Conservation (phyloP, 2,329 filamentous ascomycete species). For the Mycosphaerella sp. region DNA sequence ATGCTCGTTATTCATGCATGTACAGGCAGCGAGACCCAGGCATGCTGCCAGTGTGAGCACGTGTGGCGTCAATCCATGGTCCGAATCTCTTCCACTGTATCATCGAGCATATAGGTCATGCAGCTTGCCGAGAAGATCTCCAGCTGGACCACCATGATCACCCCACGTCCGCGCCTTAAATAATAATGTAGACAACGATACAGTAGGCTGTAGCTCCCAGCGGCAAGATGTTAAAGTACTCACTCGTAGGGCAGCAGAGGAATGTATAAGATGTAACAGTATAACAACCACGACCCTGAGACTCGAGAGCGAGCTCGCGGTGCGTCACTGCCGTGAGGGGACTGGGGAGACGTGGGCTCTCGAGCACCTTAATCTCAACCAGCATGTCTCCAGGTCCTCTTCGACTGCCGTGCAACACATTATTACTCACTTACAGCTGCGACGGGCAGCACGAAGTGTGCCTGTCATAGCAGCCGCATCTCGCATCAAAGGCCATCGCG, state of each 20-base stretch:
- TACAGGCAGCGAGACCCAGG: not conserved
- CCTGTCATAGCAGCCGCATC: not conserved
- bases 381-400: not conserved
- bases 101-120: not conserved
- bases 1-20: not conserved
- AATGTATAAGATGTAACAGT: too few relatives aligned
- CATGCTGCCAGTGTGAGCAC: not conserved
- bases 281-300: conserved; percentile 1
- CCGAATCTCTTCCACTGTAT: not conserved
- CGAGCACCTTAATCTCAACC: not conserved
- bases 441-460: not conserved
- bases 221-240: not conserved
- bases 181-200: too few relatives aligned
- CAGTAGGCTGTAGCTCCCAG: too few relatives aligned
- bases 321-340: too few relatives aligned
- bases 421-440: not conserved
- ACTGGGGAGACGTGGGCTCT: not conserved
- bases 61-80: not conserved
- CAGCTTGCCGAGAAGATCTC: not conserved
- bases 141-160: not conserved
- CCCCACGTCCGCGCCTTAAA: not conserved
- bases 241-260: not conserved
- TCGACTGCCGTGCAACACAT: not conserved
- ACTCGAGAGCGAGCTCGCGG: too few relatives aligned
- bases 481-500: not conserved